Conservation (phyloP, 2,329 filamentous ascomycete genomes). For the Stemphylium vesicarium region DNA sequence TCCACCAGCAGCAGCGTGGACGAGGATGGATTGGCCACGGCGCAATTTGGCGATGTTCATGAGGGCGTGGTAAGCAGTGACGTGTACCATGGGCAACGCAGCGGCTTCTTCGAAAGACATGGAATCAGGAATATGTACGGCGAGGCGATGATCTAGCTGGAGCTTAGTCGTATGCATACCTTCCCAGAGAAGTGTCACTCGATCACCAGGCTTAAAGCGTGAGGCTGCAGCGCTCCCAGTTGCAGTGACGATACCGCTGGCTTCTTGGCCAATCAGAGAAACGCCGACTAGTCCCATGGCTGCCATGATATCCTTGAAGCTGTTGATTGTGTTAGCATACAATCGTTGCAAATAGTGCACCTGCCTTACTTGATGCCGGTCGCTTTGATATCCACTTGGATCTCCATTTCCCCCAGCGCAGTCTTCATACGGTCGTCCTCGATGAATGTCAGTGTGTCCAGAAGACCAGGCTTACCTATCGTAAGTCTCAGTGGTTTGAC, state of each 20-base stretch:
- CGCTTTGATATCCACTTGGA: constrained; percentile 35
- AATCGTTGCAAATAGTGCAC: too few species aligned
- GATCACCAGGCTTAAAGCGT: not conserved
- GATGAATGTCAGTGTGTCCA: constrained; percentile 11
- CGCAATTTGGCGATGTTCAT: constrained; percentile 25
- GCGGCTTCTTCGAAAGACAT: constrained; percentile 22
- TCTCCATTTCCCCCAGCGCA: not conserved
- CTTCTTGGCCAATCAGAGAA: not conserved
- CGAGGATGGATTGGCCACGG: constrained; percentile 37
- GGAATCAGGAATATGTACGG: constrained; percentile 10
- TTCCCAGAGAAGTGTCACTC: not conserved
- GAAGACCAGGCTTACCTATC: constrained; percentile 1
- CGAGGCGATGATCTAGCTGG: not conserved
- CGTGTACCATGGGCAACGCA: not conserved
- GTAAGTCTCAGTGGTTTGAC: not conserved
- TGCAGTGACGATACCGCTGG: not conserved
- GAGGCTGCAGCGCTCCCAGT: not conserved
- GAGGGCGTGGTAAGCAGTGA: constrained; percentile 22
- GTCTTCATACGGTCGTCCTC: not conserved
- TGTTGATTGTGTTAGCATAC: too few species aligned
- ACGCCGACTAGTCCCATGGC: constrained; percentile 3
- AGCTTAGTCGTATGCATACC: not conserved
- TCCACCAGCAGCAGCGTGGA: constrained; percentile 27
- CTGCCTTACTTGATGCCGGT: constrained; percentile 18
- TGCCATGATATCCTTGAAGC: constrained; percentile 20